Base-by-base conservation (phyloP, 1,284 basidiomycete genomes). In the Naganishia sp. region DNA sequence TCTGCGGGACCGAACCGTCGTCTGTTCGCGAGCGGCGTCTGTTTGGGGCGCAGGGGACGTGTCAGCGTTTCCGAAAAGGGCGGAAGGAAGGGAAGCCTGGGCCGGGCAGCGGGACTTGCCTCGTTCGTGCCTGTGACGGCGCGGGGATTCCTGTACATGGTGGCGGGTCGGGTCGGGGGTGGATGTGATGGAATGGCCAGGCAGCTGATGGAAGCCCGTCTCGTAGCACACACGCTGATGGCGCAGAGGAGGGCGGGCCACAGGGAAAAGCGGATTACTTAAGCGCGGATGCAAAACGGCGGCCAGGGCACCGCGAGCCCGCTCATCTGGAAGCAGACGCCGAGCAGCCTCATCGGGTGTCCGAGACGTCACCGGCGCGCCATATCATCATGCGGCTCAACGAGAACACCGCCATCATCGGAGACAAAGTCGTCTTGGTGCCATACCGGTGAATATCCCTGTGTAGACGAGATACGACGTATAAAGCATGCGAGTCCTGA, bases 1-100 rank as follows among this genome's bases (percentile, higher is more conserved):
- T 77, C 77, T 42, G 89, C 89, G 55, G 90, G 88, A 64, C 92
- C 92, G 80, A 94, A 94, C 65, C 92, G 88, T 75, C 92, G 88
- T 75, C 90, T 88, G 75, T 87, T 86, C 63, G 90, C 91, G 18
- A 82, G 70, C 9, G 81, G 81, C 7, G 77, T 75, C 78, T 80
- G 72, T 28, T 1, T 42, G 39, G 48, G 42, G 46, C 50, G 43
- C 33, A 42, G 64, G 23, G 45, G 70, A 31, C 31, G 39, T 64
- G 69, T 53, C 21, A 63, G 48, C 36, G 21, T 11, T n/a, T 18
- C 31, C 18, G 10, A 36, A 33, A 50, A 45, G 21, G 25, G 53
- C 44, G 16, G 10, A 48, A 33, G 16, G 28, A 28, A 28, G 28
- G 28, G 28, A 1, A 28, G 28, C 28, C 2, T 28, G 45, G 36